Percentiles rank a stretch among this genome's conserved stretches.
Conservation (phyloP, 495 filamentous ascomycete species). For the Trichoderma orchidacearum region DNA sequence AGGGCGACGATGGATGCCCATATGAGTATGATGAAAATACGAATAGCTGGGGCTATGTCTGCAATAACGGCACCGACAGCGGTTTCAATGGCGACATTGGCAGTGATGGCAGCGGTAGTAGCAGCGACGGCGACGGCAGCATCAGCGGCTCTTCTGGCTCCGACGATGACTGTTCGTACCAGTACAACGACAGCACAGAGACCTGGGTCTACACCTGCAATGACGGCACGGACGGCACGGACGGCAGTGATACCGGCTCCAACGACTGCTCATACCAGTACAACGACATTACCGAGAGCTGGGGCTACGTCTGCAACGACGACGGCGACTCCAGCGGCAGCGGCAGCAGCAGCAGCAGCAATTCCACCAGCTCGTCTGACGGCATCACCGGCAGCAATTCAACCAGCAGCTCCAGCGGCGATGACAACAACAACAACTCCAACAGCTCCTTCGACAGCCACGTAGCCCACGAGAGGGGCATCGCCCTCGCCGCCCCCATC, state of each 20-base stretch:
- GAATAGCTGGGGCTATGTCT: no score
- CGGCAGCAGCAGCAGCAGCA: background rate
- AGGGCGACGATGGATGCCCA: no score
- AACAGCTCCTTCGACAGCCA: no score
- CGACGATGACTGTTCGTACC: background rate
- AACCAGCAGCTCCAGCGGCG: slow-evolving; percentile 4
- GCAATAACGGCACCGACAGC: no score
- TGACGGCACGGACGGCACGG: background rate
- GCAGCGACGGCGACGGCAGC: no score
- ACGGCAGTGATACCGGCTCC: slow-evolving; percentile 3
- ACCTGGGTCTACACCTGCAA: background rate
- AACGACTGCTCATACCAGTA: background rate
- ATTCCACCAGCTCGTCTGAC: slow-evolving; percentile 2
- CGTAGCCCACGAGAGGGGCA: slow-evolving; percentile 2
- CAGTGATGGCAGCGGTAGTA: no score
- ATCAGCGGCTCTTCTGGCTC: no score
- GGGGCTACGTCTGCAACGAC: background rate
- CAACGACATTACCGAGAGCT: background rate
- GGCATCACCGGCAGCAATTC: background rate
- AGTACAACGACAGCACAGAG: background rate
- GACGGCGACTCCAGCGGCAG: slow-evolving; percentile 1
- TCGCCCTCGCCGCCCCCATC: slow-evolving; percentile 6
- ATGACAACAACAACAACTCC: background rate
- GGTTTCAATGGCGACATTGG: no score
- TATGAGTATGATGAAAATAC: no score